Percentiles rank a stretch among this genome's conserved stretches.
These are phyloP conservation scores for Hymenoscyphus fructigenus DNA, from an alignment of 2,329 filamentous ascomycete genomes.

Conservation along the genomic window DNA sequence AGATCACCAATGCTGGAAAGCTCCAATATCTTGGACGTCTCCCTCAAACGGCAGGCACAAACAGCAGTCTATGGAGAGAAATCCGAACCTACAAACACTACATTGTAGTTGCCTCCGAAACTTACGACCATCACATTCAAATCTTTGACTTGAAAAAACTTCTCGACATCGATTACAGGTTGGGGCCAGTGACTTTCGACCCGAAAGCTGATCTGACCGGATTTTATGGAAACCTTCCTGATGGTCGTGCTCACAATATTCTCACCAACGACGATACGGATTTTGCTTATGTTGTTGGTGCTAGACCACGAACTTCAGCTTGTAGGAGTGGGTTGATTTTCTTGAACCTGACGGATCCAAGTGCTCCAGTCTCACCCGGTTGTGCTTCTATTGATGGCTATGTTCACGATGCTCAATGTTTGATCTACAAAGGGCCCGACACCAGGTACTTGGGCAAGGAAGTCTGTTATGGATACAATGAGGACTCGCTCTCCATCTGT, in stretches of 20 bases:
- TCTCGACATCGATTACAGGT: background rate
- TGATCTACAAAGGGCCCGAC: slow-evolving; percentile 1
- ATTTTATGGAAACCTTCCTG: background rate
- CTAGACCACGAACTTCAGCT: background rate
- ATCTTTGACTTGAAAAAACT: slow-evolving; percentile 6
- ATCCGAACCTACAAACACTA: background rate
- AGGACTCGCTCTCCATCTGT: slow-evolving; percentile 7
- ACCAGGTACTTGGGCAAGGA: background rate
- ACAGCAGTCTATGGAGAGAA: slow-evolving; percentile 2
- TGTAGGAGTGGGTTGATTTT: background rate
- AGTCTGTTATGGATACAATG: slow-evolving; percentile 4
- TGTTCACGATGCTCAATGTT: slow-evolving; percentile 7
- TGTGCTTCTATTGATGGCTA: slow-evolving; percentile 2
- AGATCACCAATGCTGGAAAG: background rate
- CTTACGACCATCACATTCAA: background rate
- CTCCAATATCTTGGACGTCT: slow-evolving; percentile 7
- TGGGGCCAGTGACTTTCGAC: background rate
- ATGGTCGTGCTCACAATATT: slow-evolving; percentile 2
- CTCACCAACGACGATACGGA: slow-evolving; percentile 1
- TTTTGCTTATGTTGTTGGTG: background rate
- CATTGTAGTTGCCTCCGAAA: background rate
- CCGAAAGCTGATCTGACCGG: background rate
- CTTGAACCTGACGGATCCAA: background rate
- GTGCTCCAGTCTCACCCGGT: background rate
- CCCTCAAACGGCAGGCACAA: background rate